Percentiles rank a stretch among this genome's conserved stretches.
phyloP scores from a whole-genome alignment of 495 filamentous ascomycete species.

The Penicillium roqueforti region DNA sequence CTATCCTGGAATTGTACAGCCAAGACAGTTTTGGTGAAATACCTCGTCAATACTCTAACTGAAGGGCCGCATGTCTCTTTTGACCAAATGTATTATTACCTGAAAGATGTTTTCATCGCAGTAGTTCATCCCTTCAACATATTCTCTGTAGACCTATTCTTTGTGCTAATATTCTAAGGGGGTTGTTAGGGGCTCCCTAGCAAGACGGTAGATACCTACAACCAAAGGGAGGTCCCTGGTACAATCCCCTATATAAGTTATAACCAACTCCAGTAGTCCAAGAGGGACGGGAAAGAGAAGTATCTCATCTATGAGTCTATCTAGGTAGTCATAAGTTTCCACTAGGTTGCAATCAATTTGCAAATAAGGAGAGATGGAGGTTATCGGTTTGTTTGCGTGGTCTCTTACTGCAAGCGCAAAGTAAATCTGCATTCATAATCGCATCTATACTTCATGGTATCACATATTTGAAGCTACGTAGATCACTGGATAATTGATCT shows the following conservation, averaged over 20 bases:
- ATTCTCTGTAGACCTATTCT: not conserved
- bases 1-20: not conserved
- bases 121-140: not conserved
- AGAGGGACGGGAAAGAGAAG: too few relatives aligned
- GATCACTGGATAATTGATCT: not conserved
- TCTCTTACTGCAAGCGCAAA: not conserved
- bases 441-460: not conserved
- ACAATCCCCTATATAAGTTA: too few relatives aligned
- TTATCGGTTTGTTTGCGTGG: not conserved
- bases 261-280: too few relatives aligned
- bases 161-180: not conserved
- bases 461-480: not conserved
- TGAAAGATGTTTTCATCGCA: not conserved
- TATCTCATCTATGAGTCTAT: not conserved
- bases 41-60: not conserved
- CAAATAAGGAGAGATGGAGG: not conserved
- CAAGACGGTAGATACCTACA: too few relatives aligned
- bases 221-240: too few relatives aligned
- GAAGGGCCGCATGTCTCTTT: not conserved
- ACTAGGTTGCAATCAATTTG: not conserved
- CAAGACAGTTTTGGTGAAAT: not conserved
- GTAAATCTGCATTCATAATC: conserved; percentile 1
- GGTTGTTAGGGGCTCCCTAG: too few relatives aligned
- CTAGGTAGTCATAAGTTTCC: not conserved
- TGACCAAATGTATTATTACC: not conserved